These are phyloP conservation scores for Nasturtium officinale DNA, from an alignment of 345 rosid species.

Conservation along the genomic window DNA sequence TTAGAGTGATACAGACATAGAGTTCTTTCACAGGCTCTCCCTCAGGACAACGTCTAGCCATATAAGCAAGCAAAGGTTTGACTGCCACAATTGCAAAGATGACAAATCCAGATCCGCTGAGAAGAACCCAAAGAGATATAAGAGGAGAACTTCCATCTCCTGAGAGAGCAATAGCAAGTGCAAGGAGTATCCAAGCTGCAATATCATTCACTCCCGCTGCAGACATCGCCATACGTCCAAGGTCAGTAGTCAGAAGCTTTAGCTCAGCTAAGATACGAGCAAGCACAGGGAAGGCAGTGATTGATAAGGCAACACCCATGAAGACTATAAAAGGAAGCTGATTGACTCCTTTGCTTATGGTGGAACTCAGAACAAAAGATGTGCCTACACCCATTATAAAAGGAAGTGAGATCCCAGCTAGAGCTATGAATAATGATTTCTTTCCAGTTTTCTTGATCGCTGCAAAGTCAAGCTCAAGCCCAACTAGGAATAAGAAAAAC, in stretches of 20 bases:
- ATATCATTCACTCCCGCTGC: constrained; percentile 57
- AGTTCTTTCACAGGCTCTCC: constrained; percentile 47
- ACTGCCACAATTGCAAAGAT: constrained; percentile 44
- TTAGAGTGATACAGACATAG: constrained; percentile 52
- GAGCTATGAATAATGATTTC: constrained; percentile 51
- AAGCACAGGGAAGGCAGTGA: constrained; percentile 59
- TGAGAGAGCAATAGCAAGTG: constrained; percentile 53
- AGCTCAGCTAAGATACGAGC: constrained; percentile 61
- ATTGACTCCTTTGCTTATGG: constrained; percentile 39
- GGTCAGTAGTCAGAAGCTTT: constrained; percentile 53
- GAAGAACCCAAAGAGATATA: constrained; percentile 52
- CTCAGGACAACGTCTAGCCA: constrained; percentile 48
- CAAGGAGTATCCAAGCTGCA: constrained; percentile 58
- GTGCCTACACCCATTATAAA: constrained; percentile 53
- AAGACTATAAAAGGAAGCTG: constrained; percentile 50
- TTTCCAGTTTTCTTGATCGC: constrained; percentile 48
- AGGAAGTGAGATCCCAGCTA: constrained; percentile 63
- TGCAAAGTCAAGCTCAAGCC: constrained; percentile 62
- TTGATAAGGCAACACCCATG: constrained; percentile 59
- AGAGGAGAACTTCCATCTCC: constrained; percentile 47
- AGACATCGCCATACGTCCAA: constrained; percentile 60
- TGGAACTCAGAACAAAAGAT: constrained; percentile 48
- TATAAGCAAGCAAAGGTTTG: constrained; percentile 43
- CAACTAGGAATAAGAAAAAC: constrained; percentile 65
- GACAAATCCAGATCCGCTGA: constrained; percentile 53